Conservation (phyloP, 805 yeast genomes). For the Hanseniaspora meyeri region DNA sequence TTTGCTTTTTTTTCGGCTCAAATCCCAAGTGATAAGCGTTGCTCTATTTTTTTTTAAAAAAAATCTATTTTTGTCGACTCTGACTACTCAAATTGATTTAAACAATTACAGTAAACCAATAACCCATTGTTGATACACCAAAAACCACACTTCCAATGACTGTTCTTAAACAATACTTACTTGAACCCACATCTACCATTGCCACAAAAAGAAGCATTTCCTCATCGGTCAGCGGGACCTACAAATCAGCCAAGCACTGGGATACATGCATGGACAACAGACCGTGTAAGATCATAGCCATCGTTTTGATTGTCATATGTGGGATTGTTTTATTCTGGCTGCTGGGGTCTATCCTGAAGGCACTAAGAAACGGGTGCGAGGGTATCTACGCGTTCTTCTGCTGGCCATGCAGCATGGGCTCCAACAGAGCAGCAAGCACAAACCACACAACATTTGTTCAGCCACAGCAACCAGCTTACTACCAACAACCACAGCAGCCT, state of each 20-base stretch:
- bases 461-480: slow-evolving; percentile 20
- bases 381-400: slow-evolving; percentile 40
- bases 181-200: not conserved
- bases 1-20: too few species aligned
- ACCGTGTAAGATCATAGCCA: slow-evolving; percentile 55
- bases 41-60: too few species aligned
- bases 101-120: too few species aligned
- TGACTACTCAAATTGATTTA: too few species aligned
- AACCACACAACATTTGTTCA: not conserved
- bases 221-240: slow-evolving; percentile 20
- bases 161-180: not conserved
- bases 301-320: slow-evolving; percentile 37
- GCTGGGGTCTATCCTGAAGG: slow-evolving; percentile 41
- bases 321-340: slow-evolving; percentile 9
- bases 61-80: too few species aligned
- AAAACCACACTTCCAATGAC: not conserved
- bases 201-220: slow-evolving; percentile 7
- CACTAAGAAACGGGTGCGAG: slow-evolving; percentile 45
- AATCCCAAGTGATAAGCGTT: too few species aligned
- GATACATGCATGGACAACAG: slow-evolving; percentile 59
- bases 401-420: slow-evolving; percentile 32
- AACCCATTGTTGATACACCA: too few species aligned
- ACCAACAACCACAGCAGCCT: slow-evolving; percentile 21
- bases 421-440: not conserved
- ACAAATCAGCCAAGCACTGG: slow-evolving; percentile 44